A percentile compares a stretch with the other conserved stretches of the same genome.
Conservation (phyloP, 805 yeast species). For the Candida verbasci region DNA sequence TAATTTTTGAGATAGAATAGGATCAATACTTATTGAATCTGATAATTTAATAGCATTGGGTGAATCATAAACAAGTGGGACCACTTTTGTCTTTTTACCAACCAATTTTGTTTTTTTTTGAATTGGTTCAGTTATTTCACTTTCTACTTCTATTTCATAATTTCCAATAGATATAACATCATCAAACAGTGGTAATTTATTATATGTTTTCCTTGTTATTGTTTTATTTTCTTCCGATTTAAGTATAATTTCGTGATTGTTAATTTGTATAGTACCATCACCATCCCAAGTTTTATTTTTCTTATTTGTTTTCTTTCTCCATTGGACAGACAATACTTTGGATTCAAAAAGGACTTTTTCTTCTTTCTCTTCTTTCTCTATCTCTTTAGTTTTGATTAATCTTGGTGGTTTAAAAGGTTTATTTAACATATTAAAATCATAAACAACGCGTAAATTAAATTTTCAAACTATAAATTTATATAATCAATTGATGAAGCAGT, state of each 20-base stretch:
- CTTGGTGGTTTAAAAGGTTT: constrained; percentile 56
- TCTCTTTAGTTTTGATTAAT: constrained; percentile 11
- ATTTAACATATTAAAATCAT: constrained; percentile 17
- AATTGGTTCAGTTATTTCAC: not conserved
- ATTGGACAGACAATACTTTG: too few relatives aligned
- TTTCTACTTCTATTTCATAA: constrained; percentile 49
- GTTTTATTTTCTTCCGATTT: constrained; percentile 20
- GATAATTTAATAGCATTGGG: not conserved
- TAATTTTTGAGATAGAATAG: constrained; percentile 46
- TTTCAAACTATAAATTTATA: too few relatives aligned
- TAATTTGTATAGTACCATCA: constrained; percentile 57
- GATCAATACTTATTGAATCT: constrained; percentile 35
- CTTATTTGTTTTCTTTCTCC: constrained; percentile 67
- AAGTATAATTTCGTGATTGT: constrained; percentile 21
- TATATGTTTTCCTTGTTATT: constrained; percentile 15
- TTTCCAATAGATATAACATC: constrained; percentile 46
- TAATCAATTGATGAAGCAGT: too few relatives aligned
- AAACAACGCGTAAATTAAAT: too few relatives aligned
- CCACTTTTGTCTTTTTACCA: constrained; percentile 8
- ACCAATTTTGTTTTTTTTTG: not conserved
- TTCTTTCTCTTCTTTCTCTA: too few relatives aligned
- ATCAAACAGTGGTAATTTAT: constrained; percentile 5
- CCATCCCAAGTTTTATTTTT: constrained; percentile 95
- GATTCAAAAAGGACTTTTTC: too few relatives aligned
- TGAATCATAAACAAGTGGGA: not conserved